A percentile compares a stretch with the other conserved stretches of the same genome.
These are phyloP conservation scores for Cyamopsis tetragonoloba DNA, from an alignment of 306 rosid species.

Conservation along the genomic window DNA sequence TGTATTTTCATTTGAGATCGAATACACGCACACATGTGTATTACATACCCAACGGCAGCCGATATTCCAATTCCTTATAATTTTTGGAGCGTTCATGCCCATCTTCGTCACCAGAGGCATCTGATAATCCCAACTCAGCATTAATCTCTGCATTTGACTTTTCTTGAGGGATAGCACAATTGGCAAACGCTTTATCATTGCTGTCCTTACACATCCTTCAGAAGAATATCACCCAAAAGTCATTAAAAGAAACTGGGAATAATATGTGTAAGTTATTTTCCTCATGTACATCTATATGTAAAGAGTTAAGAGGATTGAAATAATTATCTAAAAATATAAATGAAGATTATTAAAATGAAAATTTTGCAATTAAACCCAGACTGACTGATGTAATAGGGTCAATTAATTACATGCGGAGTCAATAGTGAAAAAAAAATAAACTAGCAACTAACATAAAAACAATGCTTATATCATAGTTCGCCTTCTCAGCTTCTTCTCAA, in stretches of 20 bases:
- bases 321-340: slow-evolving; percentile 2
- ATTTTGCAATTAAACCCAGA: slow-evolving; percentile 12
- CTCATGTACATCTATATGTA: neutral
- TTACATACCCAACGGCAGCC: slow-evolving; percentile 49
- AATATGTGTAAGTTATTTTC: neutral
- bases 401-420: neutral
- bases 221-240: slow-evolving; percentile 26
- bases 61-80: slow-evolving; percentile 56
- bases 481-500: slow-evolving; percentile 16
- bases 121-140: slow-evolving; percentile 88
- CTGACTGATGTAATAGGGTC: neutral
- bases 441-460: slow-evolving; percentile 8
- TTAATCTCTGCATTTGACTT: slow-evolving; percentile 95
- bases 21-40: neutral
- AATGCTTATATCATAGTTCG: slow-evolving; percentile 18
- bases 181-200: slow-evolving; percentile 60
- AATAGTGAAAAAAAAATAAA: neutral
- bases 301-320: neutral
- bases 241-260: slow-evolving; percentile 16
- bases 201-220: slow-evolving; percentile 90
- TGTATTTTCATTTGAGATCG: neutral
- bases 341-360: neutral
- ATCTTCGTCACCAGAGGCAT: slow-evolving; percentile 94
- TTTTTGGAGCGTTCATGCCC: slow-evolving; percentile 51
- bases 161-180: slow-evolving; percentile 87